phyloP scores from a whole-genome alignment of 2,329 filamentous ascomycete species.

The Fusarium pseudocircinatum region DNA sequence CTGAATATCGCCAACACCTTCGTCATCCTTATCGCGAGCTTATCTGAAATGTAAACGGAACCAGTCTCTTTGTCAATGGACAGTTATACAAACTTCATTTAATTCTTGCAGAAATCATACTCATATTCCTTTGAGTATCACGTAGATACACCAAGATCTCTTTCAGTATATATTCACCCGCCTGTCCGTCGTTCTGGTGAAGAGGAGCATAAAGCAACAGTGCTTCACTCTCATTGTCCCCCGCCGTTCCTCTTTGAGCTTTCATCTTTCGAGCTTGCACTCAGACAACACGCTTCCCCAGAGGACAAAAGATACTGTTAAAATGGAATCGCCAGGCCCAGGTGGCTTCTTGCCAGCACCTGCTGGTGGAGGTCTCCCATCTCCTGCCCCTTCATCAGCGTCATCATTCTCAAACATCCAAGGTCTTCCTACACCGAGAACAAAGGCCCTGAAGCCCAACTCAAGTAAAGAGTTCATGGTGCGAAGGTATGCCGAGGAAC shows the following conservation, averaged over 20 bases:
- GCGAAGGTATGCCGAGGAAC: constrained; percentile 65
- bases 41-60: neutral
- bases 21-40: constrained; percentile 11
- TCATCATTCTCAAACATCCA: constrained; percentile 52
- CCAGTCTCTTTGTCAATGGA: neutral
- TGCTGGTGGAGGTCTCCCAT: constrained; percentile 56
- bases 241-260: neutral
- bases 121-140: neutral
- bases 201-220: neutral
- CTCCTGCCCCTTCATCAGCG: constrained; percentile 62
- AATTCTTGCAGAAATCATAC: neutral
- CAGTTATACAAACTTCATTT: neutral
- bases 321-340: constrained; percentile 39
- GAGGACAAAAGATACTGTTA: neutral
- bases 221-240: neutral
- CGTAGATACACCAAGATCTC: accelerated
- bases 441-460: constrained; percentile 62
- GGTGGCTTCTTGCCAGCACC: constrained; percentile 63
- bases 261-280: neutral
- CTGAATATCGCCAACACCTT: constrained; percentile 23
- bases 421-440: constrained; percentile 65
- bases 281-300: neutral
- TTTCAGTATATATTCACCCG: neutral
- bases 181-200: neutral
- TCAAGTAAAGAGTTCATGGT: constrained; percentile 70